These are phyloP conservation scores for Trichoderma harzianum DNA, from an alignment of 2,329 filamentous ascomycete genomes.

Conservation along the genomic window DNA sequence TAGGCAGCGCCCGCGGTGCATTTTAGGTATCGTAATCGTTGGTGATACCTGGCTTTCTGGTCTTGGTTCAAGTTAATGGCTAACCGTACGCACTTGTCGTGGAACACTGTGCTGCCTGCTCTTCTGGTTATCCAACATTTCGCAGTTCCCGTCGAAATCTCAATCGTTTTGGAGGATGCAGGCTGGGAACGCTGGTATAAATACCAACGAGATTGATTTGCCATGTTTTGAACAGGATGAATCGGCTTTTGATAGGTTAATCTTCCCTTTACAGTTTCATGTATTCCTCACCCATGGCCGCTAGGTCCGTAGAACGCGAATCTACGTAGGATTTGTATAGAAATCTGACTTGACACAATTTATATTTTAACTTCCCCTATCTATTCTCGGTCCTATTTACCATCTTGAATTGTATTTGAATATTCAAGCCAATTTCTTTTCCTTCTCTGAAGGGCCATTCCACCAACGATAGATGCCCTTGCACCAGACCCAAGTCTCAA, in stretches of 20 bases:
- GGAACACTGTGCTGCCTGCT: not conserved
- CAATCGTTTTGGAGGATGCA: not conserved
- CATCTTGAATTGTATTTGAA: not conserved
- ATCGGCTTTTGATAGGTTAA: not conserved
- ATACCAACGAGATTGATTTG: not conserved
- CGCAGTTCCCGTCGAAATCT: not conserved
- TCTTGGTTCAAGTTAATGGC: not conserved
- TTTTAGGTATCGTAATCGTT: not conserved
- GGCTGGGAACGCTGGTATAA: not conserved
- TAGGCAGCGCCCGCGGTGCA: not conserved
- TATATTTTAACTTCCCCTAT: not conserved
- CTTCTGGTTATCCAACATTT: not conserved
- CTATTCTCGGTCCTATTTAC: not conserved
- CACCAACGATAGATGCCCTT: slow-evolving; percentile 30
- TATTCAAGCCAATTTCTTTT: not conserved
- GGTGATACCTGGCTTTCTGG: not conserved
- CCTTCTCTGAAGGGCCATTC: not conserved
- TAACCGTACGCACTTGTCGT: not conserved
- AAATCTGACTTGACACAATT: not conserved
- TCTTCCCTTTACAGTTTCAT: not conserved
- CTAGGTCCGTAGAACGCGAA: not conserved
- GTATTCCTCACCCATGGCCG: not conserved
- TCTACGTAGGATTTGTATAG: not conserved
- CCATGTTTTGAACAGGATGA: not conserved
- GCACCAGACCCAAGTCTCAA: slow-evolving; percentile 34